Evolutionary conservation across 164 flowering plant species (phyloP).

Genomic region (Magnolia kwangsiensis): DNA sequence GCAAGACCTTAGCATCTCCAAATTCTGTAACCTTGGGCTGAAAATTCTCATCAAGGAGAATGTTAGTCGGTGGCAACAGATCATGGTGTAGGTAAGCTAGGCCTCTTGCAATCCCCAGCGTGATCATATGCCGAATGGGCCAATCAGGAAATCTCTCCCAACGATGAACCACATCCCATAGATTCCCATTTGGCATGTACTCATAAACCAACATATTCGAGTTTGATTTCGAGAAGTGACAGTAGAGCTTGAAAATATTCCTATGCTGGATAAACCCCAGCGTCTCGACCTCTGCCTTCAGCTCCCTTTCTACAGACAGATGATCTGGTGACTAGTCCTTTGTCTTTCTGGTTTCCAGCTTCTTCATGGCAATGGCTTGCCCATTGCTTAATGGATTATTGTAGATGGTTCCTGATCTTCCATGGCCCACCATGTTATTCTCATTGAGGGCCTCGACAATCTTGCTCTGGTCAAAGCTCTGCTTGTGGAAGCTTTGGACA

Average conservation of each 20-base stretch:
- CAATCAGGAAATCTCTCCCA: constrained; percentile 60
- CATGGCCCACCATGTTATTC: constrained; percentile 86
- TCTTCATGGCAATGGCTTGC: constrained; percentile 76
- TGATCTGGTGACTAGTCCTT: constrained; percentile 52
- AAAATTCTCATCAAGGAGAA: constrained; percentile 68
- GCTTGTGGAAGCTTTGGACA: constrained; percentile 71
- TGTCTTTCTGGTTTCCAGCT: constrained; percentile 55
- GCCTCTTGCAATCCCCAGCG: constrained; percentile 85
- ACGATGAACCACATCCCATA: constrained; percentile 87
- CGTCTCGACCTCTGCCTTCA: constrained; percentile 85
- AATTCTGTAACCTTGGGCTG: constrained; percentile 95
- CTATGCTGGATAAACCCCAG: constrained; percentile 88
- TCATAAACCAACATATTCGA: constrained; percentile 77
- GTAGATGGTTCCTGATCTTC: constrained; percentile 93
- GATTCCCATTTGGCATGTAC: constrained; percentile 93
- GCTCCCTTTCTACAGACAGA: constrained; percentile 46
- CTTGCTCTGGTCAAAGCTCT: constrained; percentile 60
- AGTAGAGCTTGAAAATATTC: constrained; percentile 82
- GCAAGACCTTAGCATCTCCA: constrained; percentile 90
- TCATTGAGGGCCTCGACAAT: constrained; percentile 63
- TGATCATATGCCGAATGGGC: constrained; percentile 77
- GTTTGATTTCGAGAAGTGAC: constrained; percentile 67
- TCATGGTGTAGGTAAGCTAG: constrained; percentile 94
- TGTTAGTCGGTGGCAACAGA: constrained; percentile 54
- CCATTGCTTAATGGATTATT: constrained; percentile 63